Conservation (phyloP, 2,329 filamentous ascomycete genomes). For the Alternaria consortialis region DNA sequence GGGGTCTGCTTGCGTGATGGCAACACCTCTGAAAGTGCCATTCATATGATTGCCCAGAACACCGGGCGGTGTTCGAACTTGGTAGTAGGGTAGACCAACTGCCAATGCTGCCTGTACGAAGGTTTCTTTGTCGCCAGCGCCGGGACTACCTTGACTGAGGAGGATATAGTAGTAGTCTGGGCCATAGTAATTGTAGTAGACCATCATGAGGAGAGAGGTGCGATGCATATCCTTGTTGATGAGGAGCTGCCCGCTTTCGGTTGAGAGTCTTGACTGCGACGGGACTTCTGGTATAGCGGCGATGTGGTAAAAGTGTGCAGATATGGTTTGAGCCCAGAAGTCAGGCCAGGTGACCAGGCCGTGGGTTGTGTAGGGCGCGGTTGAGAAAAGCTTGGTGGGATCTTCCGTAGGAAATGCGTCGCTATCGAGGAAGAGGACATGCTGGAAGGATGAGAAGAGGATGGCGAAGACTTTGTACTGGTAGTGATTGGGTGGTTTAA, state of each 20-base stretch:
- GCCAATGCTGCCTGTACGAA: slow-evolving; percentile 58
- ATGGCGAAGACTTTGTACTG: slow-evolving; percentile 67
- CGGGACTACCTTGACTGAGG: slow-evolving; percentile 55
- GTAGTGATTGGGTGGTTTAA: slow-evolving; percentile 46
- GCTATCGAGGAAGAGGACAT: slow-evolving; percentile 67
- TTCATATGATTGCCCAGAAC: slow-evolving; percentile 41
- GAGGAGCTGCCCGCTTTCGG: slow-evolving; percentile 61
- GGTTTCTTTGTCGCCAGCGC: slow-evolving; percentile 61
- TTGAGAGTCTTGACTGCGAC: slow-evolving; percentile 47
- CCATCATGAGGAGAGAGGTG: slow-evolving; percentile 58
- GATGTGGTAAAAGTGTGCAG: slow-evolving; percentile 58
- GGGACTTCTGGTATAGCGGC: slow-evolving; percentile 47
- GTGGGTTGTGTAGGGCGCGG: slow-evolving; percentile 60
- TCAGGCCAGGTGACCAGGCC: slow-evolving; percentile 68
- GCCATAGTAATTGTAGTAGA: slow-evolving; percentile 66
- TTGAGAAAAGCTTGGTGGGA: slow-evolving; percentile 59
- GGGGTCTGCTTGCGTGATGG: slow-evolving; percentile 33
- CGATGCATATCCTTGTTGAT: slow-evolving; percentile 60
- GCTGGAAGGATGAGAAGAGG: slow-evolving; percentile 67
- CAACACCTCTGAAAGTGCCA: slow-evolving; percentile 20
- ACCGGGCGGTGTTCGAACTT: slow-evolving; percentile 47
- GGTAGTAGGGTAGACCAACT: slow-evolving; percentile 53
- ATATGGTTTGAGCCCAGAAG: slow-evolving; percentile 58
- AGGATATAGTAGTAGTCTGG: slow-evolving; percentile 62
- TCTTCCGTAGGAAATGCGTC: slow-evolving; percentile 63